Evolutionary conservation across 2,329 filamentous ascomycete genomes (phyloP).

Genomic region (Knoxdaviesia capensis): DNA sequence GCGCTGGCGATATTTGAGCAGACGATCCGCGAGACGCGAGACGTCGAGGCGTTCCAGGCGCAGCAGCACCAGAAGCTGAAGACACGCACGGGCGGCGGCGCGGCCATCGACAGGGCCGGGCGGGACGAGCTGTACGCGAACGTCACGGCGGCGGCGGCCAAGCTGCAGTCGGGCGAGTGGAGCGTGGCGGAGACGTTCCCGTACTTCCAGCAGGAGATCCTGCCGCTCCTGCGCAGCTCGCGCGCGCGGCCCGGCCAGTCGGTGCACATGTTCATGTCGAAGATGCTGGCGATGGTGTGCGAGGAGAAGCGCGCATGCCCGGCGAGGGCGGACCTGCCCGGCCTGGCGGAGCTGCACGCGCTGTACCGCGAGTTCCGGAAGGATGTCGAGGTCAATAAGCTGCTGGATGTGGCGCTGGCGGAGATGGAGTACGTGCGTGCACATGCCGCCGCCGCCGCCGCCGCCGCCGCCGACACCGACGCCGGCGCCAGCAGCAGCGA

Average conservation of each 20-base stretch:
- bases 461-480: not conserved
- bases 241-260: not conserved
- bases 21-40: too few species aligned
- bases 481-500: not conserved
- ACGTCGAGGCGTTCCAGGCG: too few species aligned
- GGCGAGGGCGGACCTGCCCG: not conserved
- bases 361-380: conserved; percentile 1
- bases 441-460: not conserved
- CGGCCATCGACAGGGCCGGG: not conserved
- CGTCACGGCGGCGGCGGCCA: not conserved
- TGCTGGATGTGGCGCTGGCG: conserved; percentile 3
- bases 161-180: conserved; percentile 1
- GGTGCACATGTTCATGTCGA: not conserved
- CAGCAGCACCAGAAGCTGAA: too few species aligned
- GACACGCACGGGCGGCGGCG: too few species aligned
- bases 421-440: not conserved
- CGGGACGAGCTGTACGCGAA: not conserved
- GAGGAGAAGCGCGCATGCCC: conserved; percentile 1
- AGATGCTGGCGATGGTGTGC: conserved; percentile 1
- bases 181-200: not conserved
- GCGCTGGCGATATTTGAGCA: too few species aligned
- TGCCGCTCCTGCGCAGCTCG: not conserved
- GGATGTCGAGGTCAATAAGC: not conserved
- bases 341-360: conserved; percentile 2
- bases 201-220: not conserved